phyloP scores from a whole-genome alignment of 2,329 filamentous ascomycete genomes.

The Trichoderma hamatum region DNA sequence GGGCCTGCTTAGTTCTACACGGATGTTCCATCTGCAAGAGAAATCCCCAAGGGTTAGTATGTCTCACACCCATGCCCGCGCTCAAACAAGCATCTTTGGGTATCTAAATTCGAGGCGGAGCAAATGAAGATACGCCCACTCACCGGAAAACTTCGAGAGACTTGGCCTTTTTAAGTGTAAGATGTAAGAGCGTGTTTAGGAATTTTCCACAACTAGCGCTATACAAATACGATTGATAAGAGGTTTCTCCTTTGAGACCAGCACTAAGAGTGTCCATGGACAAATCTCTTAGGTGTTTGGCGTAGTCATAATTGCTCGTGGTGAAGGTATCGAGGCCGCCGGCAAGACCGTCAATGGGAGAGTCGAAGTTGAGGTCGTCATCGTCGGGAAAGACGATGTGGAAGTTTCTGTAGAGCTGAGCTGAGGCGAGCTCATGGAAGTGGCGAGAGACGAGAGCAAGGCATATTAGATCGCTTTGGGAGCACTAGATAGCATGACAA shows the following conservation, averaged over 20 bases:
- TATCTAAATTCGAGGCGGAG: neutral
- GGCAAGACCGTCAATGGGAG: slow-evolving; percentile 59
- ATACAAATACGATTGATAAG: slow-evolving; percentile 59
- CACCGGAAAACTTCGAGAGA: slow-evolving; percentile 61
- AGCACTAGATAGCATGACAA: slow-evolving; percentile 47
- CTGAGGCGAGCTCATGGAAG: slow-evolving; percentile 60
- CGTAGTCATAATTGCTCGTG: slow-evolving; percentile 66
- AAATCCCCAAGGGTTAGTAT: neutral
- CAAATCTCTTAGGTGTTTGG: slow-evolving; percentile 58
- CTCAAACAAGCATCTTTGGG: neutral
- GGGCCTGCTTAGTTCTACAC: slow-evolving; percentile 62
- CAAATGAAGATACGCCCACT: slow-evolving; percentile 31
- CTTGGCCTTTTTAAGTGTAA: slow-evolving; percentile 59
- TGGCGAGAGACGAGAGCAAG: slow-evolving; percentile 61
- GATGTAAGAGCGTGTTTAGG: slow-evolving; percentile 61
- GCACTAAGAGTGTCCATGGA: slow-evolving; percentile 58
- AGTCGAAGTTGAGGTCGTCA: slow-evolving; percentile 55
- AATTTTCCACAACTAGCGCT: slow-evolving; percentile 64
- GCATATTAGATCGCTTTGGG: slow-evolving; percentile 56
- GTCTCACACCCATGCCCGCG: neutral
- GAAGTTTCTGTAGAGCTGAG: slow-evolving; percentile 62
- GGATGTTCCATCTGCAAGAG: slow-evolving; percentile 59
- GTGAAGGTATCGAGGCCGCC: slow-evolving; percentile 63
- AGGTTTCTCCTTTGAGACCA: slow-evolving; percentile 55
- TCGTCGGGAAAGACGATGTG: slow-evolving; percentile 64